phyloP scores from a whole-genome alignment of 2,329 filamentous ascomycete species.

The Cytospora piceicola region DNA sequence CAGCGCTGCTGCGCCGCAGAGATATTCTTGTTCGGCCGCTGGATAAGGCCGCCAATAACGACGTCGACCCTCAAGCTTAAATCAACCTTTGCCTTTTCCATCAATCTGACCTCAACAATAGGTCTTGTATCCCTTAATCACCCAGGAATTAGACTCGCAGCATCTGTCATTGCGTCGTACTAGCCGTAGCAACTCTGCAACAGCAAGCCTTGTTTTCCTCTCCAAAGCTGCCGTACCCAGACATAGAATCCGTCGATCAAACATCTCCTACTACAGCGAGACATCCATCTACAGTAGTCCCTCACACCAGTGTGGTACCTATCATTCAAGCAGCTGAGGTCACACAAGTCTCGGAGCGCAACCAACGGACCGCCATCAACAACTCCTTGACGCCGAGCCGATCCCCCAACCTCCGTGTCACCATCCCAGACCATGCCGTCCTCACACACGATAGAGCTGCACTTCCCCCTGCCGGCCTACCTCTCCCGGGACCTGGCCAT shows the following conservation, averaged over 20 bases:
- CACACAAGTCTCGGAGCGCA: background rate
- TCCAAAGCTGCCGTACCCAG: background rate
- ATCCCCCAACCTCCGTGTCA: background rate
- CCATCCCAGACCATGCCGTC: conserved; percentile 37
- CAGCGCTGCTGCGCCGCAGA: conserved; percentile 6
- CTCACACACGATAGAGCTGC: conserved; percentile 43
- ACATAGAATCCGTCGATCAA: too few species aligned
- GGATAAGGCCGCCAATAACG: conserved; percentile 12
- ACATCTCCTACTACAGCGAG: background rate
- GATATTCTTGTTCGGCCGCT: conserved; percentile 3
- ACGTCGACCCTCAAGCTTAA: background rate
- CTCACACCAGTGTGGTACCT: background rate
- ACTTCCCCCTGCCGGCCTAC: conserved; percentile 47
- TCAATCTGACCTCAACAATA: background rate
- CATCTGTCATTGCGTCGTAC: background rate
- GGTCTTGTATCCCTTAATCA: background rate
- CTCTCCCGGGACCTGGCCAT: conserved; percentile 45
- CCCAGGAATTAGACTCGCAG: background rate
- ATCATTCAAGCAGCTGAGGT: background rate
- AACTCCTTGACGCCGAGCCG: background rate
- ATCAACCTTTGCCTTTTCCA: background rate
- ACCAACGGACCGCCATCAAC: background rate
- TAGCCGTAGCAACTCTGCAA: background rate
- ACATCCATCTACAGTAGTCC: background rate
- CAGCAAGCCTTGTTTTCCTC: background rate